Evolutionary conservation across 495 filamentous ascomycete genomes (phyloP), one percentile per base, ranked within the genome.

Genomic region (Aspergillus cristatus): DNA sequence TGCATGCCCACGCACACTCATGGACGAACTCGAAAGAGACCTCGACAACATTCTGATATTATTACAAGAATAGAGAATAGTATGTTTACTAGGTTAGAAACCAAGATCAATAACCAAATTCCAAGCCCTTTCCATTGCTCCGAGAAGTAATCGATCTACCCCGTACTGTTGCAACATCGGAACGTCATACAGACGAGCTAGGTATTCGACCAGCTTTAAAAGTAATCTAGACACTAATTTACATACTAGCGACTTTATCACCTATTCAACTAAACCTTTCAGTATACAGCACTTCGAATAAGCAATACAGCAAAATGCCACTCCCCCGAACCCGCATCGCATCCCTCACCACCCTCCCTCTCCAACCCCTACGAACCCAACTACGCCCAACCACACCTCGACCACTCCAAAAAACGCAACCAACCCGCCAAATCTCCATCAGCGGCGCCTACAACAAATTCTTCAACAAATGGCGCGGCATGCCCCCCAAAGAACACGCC

Each of bases 401-500:
- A 24, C 4, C 20, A 24, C 8, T 8, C 20, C 20, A 4, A 24
- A 24, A 24, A 4, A 24, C 20, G 8, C 20, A 24, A 4, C 20
- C 4, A 24, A 24, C 18, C 28, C 40, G 14, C 15, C 16, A 14
- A 48, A 40, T 14, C 38, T 49, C 26, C 48, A 46, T 7, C 35
- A 46, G 17, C 50, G 40, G 24, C 38, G 53, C 22, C 35, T 45
- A 26, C 50, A 45, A 12, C 47, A 41, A n/a, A 20, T 37, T 32
- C 32, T 32, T 18, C 18, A 46, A 63, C 28, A 44, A 53, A 7
- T 71, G 64, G 67, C 50, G 55, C 15, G 68, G 69, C 10, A 51
- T 53, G 11, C 44, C 48, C 4, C 17, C 41, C 13, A 48, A 64
- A 7, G 61, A 69, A 8, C 58, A 69, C 41, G 45, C 45, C 12